Base-by-base conservation (phyloP, 2,329 filamentous ascomycete species). In the Alternaria sp. region DNA sequence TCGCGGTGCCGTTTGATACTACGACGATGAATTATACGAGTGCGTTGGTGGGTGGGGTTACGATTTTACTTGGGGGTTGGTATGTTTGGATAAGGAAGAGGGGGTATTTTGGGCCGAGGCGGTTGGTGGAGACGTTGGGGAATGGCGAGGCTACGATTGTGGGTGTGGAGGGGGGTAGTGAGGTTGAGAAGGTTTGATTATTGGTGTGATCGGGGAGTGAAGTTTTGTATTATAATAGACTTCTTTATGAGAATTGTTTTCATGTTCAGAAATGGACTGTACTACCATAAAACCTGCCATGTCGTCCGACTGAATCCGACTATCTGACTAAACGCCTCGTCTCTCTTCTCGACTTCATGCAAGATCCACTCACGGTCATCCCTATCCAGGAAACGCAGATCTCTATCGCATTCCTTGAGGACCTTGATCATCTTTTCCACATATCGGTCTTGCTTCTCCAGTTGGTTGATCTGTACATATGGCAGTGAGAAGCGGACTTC, bases 1-100 rank as follows among this genome's bases (percentile, higher is more conserved):
- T 82, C 63, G 73, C 78, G 1, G 67, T 86, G 54, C 82, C 84
- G 11, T 81, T 83, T 6, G 74, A 81, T 60, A 82, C 82, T 3
- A 72, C 75, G 30, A 80, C 76, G 4, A 87, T 88, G 86, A 88
- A 87, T 68, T 87, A 87, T 70, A 80, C 82, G 12, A 84, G 80
- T 67, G 69, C 87, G 47, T 84, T 87, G 66, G 84, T 83, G 2
- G 85, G 84, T 12, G 86, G 84, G 1, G 75, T 86, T 64, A 85
- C 84, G 0, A 77, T 86, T 11, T 80, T 87, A 43, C 79, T 87
- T 2, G 79, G 75, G 1, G 65, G 79, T 2, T 86, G 84, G 83
- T 70, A 79, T 66, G 46, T 77, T 4, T 80, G 73, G 67, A 81
- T 81, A 57, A 68, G 75, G 36, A 74, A 68, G 11, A 70, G 73